Conservation (phyloP, 202 grass and related monocot genomes). For the Miscanthus sacchariflorus region DNA sequence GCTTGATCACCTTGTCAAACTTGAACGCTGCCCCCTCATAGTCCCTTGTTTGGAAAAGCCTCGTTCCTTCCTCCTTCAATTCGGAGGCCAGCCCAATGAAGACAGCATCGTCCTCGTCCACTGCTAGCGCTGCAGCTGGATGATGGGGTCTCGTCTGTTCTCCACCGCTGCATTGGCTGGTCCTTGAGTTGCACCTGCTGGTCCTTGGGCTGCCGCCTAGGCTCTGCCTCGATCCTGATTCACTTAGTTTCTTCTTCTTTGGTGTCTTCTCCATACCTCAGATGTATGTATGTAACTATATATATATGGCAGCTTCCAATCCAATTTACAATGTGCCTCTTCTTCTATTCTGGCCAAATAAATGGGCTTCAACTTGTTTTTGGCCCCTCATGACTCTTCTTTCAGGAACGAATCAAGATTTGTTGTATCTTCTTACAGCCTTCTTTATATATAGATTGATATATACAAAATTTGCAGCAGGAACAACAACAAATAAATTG, state of each 20-base stretch:
- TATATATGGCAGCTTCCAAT: neutral
- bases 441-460: constrained; percentile 11
- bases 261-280: constrained; percentile 75
- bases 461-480: neutral
- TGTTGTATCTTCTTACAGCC: neutral
- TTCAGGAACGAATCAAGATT: neutral
- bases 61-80: constrained; percentile 82
- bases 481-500: constrained; percentile 19
- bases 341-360: neutral
- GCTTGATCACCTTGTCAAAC: constrained; percentile 76
- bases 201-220: constrained; percentile 50
- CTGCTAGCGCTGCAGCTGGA: constrained; percentile 14
- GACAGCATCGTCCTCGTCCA: constrained; percentile 53
- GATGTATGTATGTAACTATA: neutral
- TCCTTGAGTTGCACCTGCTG: constrained; percentile 46
- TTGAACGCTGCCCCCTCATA: constrained; percentile 72
- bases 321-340: neutral
- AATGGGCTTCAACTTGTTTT: constrained; percentile 6
- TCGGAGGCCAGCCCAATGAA: constrained; percentile 59
- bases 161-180: constrained; percentile 40
- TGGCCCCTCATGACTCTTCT: neutral
- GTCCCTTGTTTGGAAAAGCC: constrained; percentile 75
- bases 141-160: constrained; percentile 28
- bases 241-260: constrained; percentile 60
- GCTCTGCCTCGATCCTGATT: constrained; percentile 56